Conservation (phyloP, 208 protist species). For the Novymonas esmeraldas region DNA sequence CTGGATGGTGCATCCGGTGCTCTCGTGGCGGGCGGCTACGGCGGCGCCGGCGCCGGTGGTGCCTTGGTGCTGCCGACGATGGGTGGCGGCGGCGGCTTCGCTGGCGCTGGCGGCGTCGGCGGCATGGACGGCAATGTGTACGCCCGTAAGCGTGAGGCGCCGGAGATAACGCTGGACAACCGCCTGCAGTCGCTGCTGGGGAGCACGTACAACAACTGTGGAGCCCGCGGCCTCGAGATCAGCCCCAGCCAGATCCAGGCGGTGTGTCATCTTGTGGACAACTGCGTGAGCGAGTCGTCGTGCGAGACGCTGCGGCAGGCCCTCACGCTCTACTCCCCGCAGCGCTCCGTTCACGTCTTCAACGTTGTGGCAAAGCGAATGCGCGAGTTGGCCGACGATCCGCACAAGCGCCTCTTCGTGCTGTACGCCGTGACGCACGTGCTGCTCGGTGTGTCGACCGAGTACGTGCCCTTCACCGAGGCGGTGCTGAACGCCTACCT, state of each 20-base stretch:
- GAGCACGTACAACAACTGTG: constrained; percentile 75
- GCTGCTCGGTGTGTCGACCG: constrained; percentile 54
- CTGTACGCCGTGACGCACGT: constrained; percentile 79
- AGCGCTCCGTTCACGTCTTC: constrained; percentile 75
- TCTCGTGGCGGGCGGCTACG: constrained; percentile 38
- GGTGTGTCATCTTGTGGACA: constrained; percentile 71
- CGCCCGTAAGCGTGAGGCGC: constrained; percentile 51
- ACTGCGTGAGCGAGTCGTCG: constrained; percentile 62
- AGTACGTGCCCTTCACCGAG: constrained; percentile 56
- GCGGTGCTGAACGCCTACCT: constrained; percentile 74
- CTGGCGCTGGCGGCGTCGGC: constrained; percentile 20
- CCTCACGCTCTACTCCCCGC: constrained; percentile 65
- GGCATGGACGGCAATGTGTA: constrained; percentile 37
- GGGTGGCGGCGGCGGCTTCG: constrained; percentile 43
- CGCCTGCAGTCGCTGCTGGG: constrained; percentile 71
- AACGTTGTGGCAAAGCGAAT: constrained; percentile 84
- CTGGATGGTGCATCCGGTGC: constrained; percentile 38
- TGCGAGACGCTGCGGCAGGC: constrained; percentile 58
- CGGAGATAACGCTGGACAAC: constrained; percentile 69
- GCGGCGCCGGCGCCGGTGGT: constrained; percentile 21
- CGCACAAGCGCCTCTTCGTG: constrained; percentile 80
- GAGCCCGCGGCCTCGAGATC: constrained; percentile 58
- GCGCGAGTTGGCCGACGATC: constrained; percentile 76
- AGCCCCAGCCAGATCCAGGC: constrained; percentile 73
- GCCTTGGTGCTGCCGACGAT: constrained; percentile 59